A percentile compares a stretch with the other conserved stretches of the same genome.
Evolutionary conservation across 306 rosid species (phyloP).

Genomic region (Prunus armeniaca): DNA sequence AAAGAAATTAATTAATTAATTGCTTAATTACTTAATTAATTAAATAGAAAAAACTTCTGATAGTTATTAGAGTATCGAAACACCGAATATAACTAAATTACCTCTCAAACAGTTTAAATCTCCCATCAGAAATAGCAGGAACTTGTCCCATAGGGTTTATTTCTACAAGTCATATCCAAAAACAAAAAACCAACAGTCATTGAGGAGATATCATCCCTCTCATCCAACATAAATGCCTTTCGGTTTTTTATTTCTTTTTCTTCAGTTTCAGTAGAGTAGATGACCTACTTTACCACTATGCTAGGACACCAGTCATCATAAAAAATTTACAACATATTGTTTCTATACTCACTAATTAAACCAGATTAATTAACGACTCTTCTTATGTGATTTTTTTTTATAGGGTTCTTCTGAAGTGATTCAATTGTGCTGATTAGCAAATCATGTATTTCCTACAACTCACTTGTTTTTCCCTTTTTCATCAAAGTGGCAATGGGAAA

Average conservation of each 20-base stretch:
- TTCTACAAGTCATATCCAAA: slow-evolving; percentile 42
- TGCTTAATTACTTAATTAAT: background rate
- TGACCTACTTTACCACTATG: background rate
- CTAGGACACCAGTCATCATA: background rate
- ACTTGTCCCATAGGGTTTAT: slow-evolving; percentile 74
- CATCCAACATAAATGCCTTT: background rate
- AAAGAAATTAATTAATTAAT: slow-evolving; percentile 15
- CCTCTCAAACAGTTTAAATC: slow-evolving; percentile 84
- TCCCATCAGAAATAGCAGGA: slow-evolving; percentile 84
- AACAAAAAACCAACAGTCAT: background rate
- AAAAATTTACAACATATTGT: background rate
- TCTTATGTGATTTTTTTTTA: background rate
- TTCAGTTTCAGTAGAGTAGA: background rate
- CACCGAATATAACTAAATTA: slow-evolving; percentile 10
- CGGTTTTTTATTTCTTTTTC: background rate
- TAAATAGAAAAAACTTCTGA: background rate
- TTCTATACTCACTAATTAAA: background rate
- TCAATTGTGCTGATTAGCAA: background rate
- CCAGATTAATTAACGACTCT: background rate
- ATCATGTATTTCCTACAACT: background rate
- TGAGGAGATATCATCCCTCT: background rate
- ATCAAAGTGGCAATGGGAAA: background rate
- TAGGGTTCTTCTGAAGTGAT: background rate
- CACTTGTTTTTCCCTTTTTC: background rate
- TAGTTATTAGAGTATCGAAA: background rate